Evolutionary conservation across 164 flowering plant genomes (phyloP).

Genomic region (Umbellularia californica): DNA sequence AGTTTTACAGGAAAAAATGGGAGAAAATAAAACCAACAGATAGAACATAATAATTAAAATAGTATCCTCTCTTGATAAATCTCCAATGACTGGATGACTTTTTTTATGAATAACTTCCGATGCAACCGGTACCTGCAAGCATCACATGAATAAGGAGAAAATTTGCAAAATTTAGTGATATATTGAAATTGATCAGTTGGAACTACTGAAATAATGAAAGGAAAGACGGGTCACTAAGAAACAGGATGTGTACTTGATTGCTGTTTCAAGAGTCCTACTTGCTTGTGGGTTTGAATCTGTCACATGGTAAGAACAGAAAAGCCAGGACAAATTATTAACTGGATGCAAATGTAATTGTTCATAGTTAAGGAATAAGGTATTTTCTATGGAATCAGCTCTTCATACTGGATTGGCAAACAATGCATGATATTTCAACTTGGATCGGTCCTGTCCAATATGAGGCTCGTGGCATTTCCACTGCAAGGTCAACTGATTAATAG

Average conservation of each 20-base stretch:
- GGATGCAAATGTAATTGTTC: background rate
- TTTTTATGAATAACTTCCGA: constrained; percentile 60
- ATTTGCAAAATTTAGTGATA: background rate
- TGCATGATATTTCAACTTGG: background rate
- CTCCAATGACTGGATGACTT: constrained; percentile 61
- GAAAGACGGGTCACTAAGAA: background rate
- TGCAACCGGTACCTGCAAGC: constrained; percentile 79
- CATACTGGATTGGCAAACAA: background rate
- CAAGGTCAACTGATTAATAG: background rate
- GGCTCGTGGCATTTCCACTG: background rate
- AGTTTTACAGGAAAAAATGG: too few relatives aligned
- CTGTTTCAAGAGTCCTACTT: constrained; percentile 72
- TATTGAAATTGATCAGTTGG: background rate
- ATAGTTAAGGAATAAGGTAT: background rate
- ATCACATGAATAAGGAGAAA: background rate
- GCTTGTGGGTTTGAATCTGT: constrained; percentile 67
- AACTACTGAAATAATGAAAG: background rate
- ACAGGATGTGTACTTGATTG: constrained; percentile 55
- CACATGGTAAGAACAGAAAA: background rate
- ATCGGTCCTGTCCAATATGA: background rate
- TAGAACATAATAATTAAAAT: constrained; percentile 31
- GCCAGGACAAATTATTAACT: background rate
- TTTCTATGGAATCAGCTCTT: background rate
- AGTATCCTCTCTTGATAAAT: constrained; percentile 71
- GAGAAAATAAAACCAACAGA: too few relatives aligned